Base-by-base conservation (phyloP, 2,329 filamentous ascomycete species). In the Pseudocercospora macadamiae region DNA sequence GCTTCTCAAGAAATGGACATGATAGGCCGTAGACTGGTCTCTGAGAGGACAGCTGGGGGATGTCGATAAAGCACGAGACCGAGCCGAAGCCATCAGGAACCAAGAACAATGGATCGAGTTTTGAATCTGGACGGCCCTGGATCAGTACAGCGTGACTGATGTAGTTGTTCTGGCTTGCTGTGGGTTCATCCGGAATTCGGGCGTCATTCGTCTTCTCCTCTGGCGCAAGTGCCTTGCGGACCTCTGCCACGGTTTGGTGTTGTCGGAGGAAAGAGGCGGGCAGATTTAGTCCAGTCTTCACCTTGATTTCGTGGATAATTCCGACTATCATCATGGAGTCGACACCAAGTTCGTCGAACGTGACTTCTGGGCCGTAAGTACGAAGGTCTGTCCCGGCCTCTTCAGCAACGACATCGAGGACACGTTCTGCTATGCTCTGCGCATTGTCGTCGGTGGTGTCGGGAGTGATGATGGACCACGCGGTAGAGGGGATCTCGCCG, bases 51-150 rank as follows among this genome's bases (percentile, higher is more conserved):
- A 79, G 64, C 4, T 70, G 68, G 0, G 77, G 76, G 28, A 79
- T 74, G 2, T 73, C 72, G 19, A 76, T 74, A 63, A 79, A 80
- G 4, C 77, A 79, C 3, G 75, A 77, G 1, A 76, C 76, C 4
- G 77, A 78, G 25, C 77, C 77, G 14, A 75, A 77, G 12, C 77
- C 77, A 2, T 77, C 79, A 34, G 80, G 78, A 51, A 82, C 70
- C 42, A 82, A 66, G 55, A 60, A 68, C 12, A 58, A 39, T 1
- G 76, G 76, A 2, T 73, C 67, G 1, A 67, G 62, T 6, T 16
- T 2, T 2, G 19, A 16, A 2, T 16, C 7, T 14, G 21, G 1
- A 8, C 21, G 18, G 5, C 54, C 54, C 30, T 56, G 54, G 19
- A 56, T 26, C 2, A 51, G 28, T 7, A 55, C 42, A 19, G 44